Base-by-base conservation (phyloP, 805 yeast genomes). In the Metschnikowia lochheadii region DNA sequence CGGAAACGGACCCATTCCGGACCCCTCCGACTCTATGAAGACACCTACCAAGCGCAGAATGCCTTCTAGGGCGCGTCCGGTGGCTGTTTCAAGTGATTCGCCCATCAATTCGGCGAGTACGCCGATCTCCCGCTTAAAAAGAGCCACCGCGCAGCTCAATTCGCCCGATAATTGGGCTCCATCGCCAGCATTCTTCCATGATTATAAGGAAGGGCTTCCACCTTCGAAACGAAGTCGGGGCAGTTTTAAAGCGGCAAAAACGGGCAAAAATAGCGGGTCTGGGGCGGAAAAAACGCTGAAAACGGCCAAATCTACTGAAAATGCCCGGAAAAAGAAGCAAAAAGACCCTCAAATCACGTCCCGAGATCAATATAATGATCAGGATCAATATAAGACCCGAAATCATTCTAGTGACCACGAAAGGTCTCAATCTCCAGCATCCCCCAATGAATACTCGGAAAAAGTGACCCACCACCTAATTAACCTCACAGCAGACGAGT, bases 401-500 rank as follows among this genome's bases (percentile, higher is more conserved):
- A 11, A 26, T 26, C 29, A 26, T 8, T 26, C 8, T 26, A 26
- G 29, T 11, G 29, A 26, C 11, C 29, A 8, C 5, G 13, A 26
- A 26, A 26, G 29, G 29, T 17, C 38, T 3, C 20, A 37, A 17
- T 37, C 40, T 11, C 40, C 15, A 14, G 40, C 17, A 18, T 18
- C 39, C 39, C 13, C 39, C 6, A 17, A 10, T 7, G 29, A 26
- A 10, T 67, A 65, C 41, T 47, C 63, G 14, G 72, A 68, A 48
- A 69, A 63, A 36, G 69, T 62, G 1, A 63, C 72, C 2, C 68
- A 63, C 37, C 67, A 66, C 23, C 57, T 50, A 37, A 49, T 67
- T 14, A 56, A 60, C 13, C 50, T 67, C 34, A 55, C 60, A 1
- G 62, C 57, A 13, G 46, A 56, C 29, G 44, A 37, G 21, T 50